Conservation (phyloP, 202 grass and related monocot species). For the Panicum virgatum region DNA sequence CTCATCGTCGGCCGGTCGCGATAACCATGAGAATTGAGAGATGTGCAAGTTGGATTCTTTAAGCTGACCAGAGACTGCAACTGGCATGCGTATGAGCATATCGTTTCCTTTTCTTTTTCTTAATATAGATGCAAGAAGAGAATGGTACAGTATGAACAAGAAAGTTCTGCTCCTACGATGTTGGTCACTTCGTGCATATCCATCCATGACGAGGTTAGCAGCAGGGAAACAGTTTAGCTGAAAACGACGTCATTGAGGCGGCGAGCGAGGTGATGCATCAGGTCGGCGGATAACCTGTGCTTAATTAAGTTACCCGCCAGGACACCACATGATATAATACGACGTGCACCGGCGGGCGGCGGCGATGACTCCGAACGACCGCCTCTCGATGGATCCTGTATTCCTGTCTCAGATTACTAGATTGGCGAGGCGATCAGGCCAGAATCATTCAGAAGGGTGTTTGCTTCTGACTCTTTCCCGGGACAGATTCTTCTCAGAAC, state of each 20-base stretch:
- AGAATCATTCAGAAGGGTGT: not conserved
- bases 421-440: not conserved
- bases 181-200: conserved; percentile 11
- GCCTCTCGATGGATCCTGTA: too few relatives aligned
- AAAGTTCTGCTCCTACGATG: not conserved
- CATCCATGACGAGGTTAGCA: not conserved
- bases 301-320: not conserved
- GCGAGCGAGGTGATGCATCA: not conserved
- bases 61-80: conserved; percentile 2
- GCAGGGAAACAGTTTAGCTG: not conserved
- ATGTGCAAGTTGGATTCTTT: not conserved
- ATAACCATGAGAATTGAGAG: conserved; percentile 8
- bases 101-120: too few relatives aligned
- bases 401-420: not conserved
- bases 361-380: not conserved
- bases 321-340: not conserved
- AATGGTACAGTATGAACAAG: not conserved
- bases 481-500: conserved; percentile 7
- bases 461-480: not conserved
- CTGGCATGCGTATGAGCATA: not conserved
- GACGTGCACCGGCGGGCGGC: not conserved
- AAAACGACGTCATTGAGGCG: conserved; percentile 1
- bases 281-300: conserved; percentile 34
- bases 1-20: not conserved
- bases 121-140: not conserved